Percentiles rank a stretch among this genome's conserved stretches.
These are phyloP conservation scores for Phytophthora ramorum DNA, from an alignment of 352 stramenopile genomes.

Conservation along the genomic window DNA sequence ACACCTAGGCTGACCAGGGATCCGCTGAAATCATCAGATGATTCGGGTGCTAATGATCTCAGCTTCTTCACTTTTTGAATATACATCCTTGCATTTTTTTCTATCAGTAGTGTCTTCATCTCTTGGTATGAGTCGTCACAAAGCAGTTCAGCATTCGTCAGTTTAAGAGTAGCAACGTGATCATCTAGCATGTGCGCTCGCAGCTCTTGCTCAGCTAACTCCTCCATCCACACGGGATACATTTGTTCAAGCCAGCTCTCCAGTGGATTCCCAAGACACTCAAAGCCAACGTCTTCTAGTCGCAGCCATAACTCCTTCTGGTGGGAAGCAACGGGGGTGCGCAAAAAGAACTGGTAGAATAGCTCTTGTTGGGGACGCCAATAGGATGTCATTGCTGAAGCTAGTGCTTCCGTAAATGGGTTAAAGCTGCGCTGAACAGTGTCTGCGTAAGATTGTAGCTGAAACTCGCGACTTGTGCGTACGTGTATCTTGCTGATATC, in stretches of 20 bases:
- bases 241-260: conserved; percentile 76
- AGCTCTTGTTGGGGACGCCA: conserved; percentile 73
- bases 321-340: conserved; percentile 38
- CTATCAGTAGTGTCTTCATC: conserved; percentile 52
- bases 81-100: conserved; percentile 74
- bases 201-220: conserved; percentile 70
- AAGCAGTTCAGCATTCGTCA: conserved; percentile 63
- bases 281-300: conserved; percentile 47
- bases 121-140: conserved; percentile 43
- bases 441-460: conserved; percentile 37
- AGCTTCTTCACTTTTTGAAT: conserved; percentile 60
- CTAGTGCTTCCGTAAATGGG: conserved; percentile 39
- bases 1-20: conserved; percentile 44
- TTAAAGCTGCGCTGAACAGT: conserved; percentile 39
- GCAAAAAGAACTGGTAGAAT: conserved; percentile 75
- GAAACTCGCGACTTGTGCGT: conserved; percentile 42
- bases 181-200: conserved; percentile 68
- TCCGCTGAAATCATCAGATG: conserved; percentile 5
- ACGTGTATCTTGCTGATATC: conserved; percentile 53
- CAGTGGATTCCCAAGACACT: conserved; percentile 58
- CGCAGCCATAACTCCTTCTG: conserved; percentile 60
- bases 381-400: conserved; percentile 24
- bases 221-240: conserved; percentile 79
- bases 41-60: conserved; percentile 13
- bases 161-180: conserved; percentile 57